A percentile compares a stretch with the other conserved stretches of the same genome.
Evolutionary conservation across 768 basidiomycete species (phyloP).

Genomic region (Pulveroboletus ravenelii): DNA sequence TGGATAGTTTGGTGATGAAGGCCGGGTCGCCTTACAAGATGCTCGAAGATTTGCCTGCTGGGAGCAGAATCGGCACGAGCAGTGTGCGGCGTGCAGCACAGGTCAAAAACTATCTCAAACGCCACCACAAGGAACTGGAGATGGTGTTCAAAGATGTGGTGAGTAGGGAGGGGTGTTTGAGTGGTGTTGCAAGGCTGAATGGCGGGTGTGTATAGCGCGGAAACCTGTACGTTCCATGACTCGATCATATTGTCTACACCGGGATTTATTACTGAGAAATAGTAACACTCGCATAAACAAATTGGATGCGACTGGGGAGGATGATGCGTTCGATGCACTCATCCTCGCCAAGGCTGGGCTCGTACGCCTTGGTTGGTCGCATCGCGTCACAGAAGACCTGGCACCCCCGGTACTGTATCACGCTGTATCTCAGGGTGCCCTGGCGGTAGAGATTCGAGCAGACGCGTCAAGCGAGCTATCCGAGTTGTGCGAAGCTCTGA

Average conservation of each 20-base stretch:
- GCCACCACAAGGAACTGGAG: conserved; percentile 26
- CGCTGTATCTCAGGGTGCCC: conserved; percentile 93
- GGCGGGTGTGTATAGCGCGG: conserved; percentile 52
- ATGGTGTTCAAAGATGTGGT: conserved; percentile 86
- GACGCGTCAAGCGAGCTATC: conserved; percentile 55
- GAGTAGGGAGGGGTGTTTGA: conserved; percentile 33
- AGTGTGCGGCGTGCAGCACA: conserved; percentile 92
- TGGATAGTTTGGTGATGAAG: conserved; percentile 86
- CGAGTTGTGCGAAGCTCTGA: conserved; percentile 61
- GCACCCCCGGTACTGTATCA: conserved; percentile 71
- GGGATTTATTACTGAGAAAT: conserved; percentile 9
- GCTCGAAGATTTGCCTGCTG: conserved; percentile 79
- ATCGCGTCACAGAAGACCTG: conserved; percentile 74
- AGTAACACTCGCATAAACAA: conserved; percentile 90
- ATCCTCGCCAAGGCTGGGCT: conserved; percentile 94
- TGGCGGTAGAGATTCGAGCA: conserved; percentile 79
- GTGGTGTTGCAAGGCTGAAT: background rate
- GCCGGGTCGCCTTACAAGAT: conserved; percentile 61
- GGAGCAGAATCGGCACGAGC: conserved; percentile 92
- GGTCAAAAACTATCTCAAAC: conserved; percentile 70
- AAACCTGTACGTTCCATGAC: conserved; percentile 60
- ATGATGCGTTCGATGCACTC: conserved; percentile 77
- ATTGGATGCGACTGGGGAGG: conserved; percentile 64
- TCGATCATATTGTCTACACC: background rate
- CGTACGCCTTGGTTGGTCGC: conserved; percentile 66